Percentiles rank a stretch among this genome's conserved stretches.
These are phyloP conservation scores for Astrocystis sublimbata DNA, from an alignment of 495 filamentous ascomycete species.

Conservation along the genomic window DNA sequence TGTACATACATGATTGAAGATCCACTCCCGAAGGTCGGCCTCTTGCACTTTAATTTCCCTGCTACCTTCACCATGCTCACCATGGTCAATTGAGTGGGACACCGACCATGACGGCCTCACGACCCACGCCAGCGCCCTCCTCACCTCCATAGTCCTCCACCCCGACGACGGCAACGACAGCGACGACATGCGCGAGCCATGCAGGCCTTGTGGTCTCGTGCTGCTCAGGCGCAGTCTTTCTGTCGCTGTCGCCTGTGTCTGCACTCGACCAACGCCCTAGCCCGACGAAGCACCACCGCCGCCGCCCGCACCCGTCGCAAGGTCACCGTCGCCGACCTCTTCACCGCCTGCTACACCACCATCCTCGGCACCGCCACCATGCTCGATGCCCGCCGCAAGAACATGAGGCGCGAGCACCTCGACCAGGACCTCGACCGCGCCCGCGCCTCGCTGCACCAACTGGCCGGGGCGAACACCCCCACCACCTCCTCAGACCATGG, in stretches of 20 bases:
- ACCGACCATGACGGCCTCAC: not conserved
- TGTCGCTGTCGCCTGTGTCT: conserved; percentile 68
- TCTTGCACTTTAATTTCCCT: too few species aligned
- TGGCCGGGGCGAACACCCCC: conserved; percentile 25
- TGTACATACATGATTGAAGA: too few species aligned
- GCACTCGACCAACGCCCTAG: conserved; percentile 52
- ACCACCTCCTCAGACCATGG: too few species aligned
- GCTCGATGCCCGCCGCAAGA: conserved; percentile 64
- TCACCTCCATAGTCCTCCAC: not conserved
- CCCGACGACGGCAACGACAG: too few species aligned
- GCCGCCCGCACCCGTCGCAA: conserved; percentile 53
- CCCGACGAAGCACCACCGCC: conserved; percentile 55
- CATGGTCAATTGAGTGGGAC: conserved; percentile 16
- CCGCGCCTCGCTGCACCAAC: conserved; percentile 38
- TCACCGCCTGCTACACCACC: conserved; percentile 70
- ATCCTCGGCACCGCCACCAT: conserved; percentile 72
- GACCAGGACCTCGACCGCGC: conserved; percentile 57
- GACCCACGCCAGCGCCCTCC: conserved; percentile 16
- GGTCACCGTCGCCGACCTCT: conserved; percentile 59
- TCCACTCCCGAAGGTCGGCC: too few species aligned
- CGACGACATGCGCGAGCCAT: conserved; percentile 52
- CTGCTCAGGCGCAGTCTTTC: conserved; percentile 57
- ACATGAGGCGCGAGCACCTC: conserved; percentile 61
- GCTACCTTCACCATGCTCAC: too few species aligned
- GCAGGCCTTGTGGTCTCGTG: conserved; percentile 71